These are phyloP conservation scores for Ustilaginoidea virens DNA, from an alignment of 2,329 filamentous ascomycete species.

Conservation along the genomic window DNA sequence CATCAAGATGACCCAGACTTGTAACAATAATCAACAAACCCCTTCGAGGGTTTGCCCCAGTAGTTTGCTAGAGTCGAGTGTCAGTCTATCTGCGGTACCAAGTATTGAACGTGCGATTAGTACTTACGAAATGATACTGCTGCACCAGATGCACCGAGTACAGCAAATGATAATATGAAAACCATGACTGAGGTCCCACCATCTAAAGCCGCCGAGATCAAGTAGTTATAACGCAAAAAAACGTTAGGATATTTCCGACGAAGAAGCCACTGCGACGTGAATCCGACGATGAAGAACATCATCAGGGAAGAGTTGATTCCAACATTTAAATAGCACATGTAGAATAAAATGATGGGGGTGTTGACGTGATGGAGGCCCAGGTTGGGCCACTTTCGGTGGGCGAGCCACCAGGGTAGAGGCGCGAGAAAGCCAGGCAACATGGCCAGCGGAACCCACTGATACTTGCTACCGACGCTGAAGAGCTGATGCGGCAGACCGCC, in stretches of 20 bases:
- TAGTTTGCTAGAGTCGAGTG: neutral
- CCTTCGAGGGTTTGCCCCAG: neutral
- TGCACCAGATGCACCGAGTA: slow-evolving; percentile 6
- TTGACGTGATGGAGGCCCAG: slow-evolving; percentile 19
- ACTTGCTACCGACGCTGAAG: slow-evolving; percentile 8
- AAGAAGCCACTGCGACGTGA: slow-evolving; percentile 16
- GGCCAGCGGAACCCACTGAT: slow-evolving; percentile 9
- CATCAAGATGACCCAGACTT: neutral
- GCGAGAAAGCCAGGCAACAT: slow-evolving; percentile 14
- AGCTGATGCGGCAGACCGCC: slow-evolving; percentile 6
- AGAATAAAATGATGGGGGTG: slow-evolving; percentile 25
- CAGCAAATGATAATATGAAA: slow-evolving; percentile 9
- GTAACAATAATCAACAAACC: slow-evolving; percentile 1
- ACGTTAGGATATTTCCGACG: slow-evolving; percentile 9
- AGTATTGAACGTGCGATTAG: neutral
- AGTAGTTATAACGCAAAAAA: slow-evolving; percentile 14
- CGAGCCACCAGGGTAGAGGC: slow-evolving; percentile 25
- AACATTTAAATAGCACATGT: slow-evolving; percentile 24
- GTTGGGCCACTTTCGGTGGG: slow-evolving; percentile 3
- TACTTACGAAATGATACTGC: neutral
- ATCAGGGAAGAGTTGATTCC: slow-evolving; percentile 21
- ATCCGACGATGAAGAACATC: slow-evolving; percentile 12
- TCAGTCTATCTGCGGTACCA: neutral
- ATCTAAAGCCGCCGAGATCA: slow-evolving; percentile 9
- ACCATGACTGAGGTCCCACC: slow-evolving; percentile 10